Conservation (phyloP, 2,329 filamentous ascomycete species). For the Pseudophaeomoniella oleicola region DNA sequence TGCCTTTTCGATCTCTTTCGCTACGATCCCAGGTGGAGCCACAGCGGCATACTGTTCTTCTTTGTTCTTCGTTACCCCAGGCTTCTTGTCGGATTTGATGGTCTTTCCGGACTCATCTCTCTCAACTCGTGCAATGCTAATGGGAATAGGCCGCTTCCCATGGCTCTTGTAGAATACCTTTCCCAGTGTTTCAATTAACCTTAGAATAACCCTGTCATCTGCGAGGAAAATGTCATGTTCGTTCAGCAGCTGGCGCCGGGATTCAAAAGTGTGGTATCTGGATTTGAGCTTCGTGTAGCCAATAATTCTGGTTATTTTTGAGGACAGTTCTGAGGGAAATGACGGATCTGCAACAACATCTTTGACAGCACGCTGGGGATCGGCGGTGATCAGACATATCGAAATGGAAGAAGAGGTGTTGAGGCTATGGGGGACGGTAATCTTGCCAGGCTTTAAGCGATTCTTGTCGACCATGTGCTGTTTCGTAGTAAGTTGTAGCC, state of each 20-base stretch:
- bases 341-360: constrained; percentile 62
- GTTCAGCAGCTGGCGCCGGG: constrained; percentile 62
- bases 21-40: constrained; percentile 50
- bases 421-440: constrained; percentile 62
- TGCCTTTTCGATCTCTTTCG: constrained; percentile 67
- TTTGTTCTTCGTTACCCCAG: constrained; percentile 20
- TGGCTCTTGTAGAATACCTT: constrained; percentile 85
- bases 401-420: constrained; percentile 51
- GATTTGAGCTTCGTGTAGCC: constrained; percentile 73
- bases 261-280: constrained; percentile 83
- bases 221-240: constrained; percentile 92
- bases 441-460: constrained; percentile 71
- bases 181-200: constrained; percentile 63
- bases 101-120: constrained; percentile 43
- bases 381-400: constrained; percentile 76
- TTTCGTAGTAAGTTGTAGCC: constrained; percentile 50
- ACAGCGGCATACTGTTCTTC: constrained; percentile 30
- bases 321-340: constrained; percentile 52
- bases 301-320: constrained; percentile 61
- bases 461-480: constrained; percentile 58
- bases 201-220: constrained; percentile 66
- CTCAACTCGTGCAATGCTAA: constrained; percentile 52
- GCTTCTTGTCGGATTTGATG: constrained; percentile 38
- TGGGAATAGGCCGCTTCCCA: constrained; percentile 72
- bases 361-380: constrained; percentile 77